Evolutionary conservation across 2,329 filamentous ascomycete genomes (phyloP), one percentile per base, ranked within the genome.

Genomic region (Ampelomyces quisqualis): DNA sequence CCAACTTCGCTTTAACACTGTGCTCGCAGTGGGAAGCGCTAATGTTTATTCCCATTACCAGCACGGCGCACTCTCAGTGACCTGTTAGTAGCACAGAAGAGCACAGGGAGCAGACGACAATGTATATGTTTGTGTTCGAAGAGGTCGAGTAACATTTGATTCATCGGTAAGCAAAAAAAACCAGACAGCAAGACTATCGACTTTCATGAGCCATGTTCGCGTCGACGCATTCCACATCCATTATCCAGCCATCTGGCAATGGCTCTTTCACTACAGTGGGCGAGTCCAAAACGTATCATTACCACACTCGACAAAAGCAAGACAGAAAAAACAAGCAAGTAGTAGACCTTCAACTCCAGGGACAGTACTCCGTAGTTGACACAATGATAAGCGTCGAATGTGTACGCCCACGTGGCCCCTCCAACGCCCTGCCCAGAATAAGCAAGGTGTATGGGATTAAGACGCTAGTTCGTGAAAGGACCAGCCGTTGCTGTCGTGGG

Each of bases 401-500:
- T 53, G 33, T 52, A 47, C 43, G 43, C 46, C 49, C 42, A 51
- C 31, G 31, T 38, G n/a, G 43, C 40, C 35, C 44, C 47, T 42
- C 39, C 40, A 51, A 54, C 47, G 46, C 54, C 48, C 34, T 44
- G 42, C 43, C 49, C 37, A 37, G 47, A 41, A 43, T 47, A 40
- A 43, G 29, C 42, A 50, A 50, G 26, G 28, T 46, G 41, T 52
- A 49, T 51, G 38, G 38, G 48, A 56, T 55, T 51, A 58, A 34
- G 45, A 52, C 47, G 49, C 48, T 57, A 53, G 46, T 33, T 3
- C 40, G 47, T 52, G 53, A 40, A 53, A 47, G 47, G 47, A 45
- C 45, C 51, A 55, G 55, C 59, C 52, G 47, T 60, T 51, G 50
- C 43, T 58, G 46, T 60, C 58, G 53, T 64, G 62, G 62, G 62